These are phyloP conservation scores for Macrocybe gigantea DNA, from an alignment of 768 basidiomycete genomes.

Conservation along the genomic window DNA sequence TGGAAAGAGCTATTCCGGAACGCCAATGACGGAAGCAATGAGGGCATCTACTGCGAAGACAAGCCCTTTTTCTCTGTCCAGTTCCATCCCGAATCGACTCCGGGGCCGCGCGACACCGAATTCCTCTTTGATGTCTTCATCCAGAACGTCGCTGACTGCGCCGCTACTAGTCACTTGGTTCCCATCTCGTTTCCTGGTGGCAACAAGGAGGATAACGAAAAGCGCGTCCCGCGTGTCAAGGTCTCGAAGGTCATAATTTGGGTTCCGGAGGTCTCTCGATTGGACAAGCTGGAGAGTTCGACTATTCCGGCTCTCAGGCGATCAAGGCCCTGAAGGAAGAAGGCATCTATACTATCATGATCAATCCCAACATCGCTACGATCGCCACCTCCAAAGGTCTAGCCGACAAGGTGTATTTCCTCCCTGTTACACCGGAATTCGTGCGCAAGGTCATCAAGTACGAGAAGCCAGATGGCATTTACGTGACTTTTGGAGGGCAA, in stretches of 20 bases:
- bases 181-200: slow-evolving; percentile 73
- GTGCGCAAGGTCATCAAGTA: slow-evolving; percentile 98
- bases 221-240: slow-evolving; percentile 59
- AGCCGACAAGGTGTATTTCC: slow-evolving; percentile 99
- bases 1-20: slow-evolving; percentile 97
- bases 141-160: slow-evolving; percentile 75
- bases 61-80: slow-evolving; percentile 99
- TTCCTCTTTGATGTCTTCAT: slow-evolving; percentile 99
- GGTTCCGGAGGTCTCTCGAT: slow-evolving; percentile 98
- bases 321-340: slow-evolving; percentile 99
- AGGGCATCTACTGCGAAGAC: slow-evolving; percentile 90
- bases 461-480: slow-evolving; percentile 98
- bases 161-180: slow-evolving; percentile 42
- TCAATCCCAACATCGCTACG: slow-evolving; percentile 99
- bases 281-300: slow-evolving; percentile 98
- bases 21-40: slow-evolving; percentile 96
- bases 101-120: slow-evolving; percentile 96
- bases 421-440: slow-evolving; percentile 97
- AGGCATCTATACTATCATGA: slow-evolving; percentile 97
- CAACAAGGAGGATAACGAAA: slow-evolving; percentile 79
- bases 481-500: slow-evolving; percentile 97
- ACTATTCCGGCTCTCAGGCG: slow-evolving; percentile 98
- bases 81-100: slow-evolving; percentile 97
- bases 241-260: slow-evolving; percentile 93
- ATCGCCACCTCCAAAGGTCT: slow-evolving; percentile 96